Evolutionary conservation across 352 stramenopile species (phyloP).

Genomic region (Phytopythium chamaehyphon): DNA sequence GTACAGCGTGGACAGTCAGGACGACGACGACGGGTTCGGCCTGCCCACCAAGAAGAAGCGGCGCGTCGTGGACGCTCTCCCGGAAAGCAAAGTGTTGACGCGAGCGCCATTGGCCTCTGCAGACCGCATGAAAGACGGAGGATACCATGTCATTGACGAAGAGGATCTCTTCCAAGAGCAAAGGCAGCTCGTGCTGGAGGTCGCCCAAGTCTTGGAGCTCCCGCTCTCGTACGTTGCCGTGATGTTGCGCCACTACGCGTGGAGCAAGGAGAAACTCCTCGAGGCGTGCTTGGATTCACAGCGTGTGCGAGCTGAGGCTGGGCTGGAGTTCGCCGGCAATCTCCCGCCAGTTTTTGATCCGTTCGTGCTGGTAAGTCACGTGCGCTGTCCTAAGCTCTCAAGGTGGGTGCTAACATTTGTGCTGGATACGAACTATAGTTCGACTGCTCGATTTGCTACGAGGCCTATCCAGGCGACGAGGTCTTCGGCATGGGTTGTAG

Average conservation of each 20-base stretch:
- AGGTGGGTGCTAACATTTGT: slow-evolving; percentile 7
- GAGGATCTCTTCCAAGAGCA: slow-evolving; percentile 74
- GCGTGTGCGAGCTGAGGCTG: slow-evolving; percentile 46
- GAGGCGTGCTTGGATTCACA: slow-evolving; percentile 69
- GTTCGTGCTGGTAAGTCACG: slow-evolving; percentile 45
- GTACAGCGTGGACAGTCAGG: slow-evolving; percentile 24
- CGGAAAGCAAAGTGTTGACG: too few relatives aligned
- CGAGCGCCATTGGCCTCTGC: too few relatives aligned
- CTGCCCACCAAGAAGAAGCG: slow-evolving; percentile 60
- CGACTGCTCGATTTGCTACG: slow-evolving; percentile 94
- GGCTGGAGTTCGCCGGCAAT: slow-evolving; percentile 52
- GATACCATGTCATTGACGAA: slow-evolving; percentile 85
- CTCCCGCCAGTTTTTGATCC: slow-evolving; percentile 25
- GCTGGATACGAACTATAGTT: slow-evolving; percentile 24
- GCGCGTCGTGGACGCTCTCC: slow-evolving; percentile 53
- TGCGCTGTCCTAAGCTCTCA: neutral
- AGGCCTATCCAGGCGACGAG: slow-evolving; percentile 72
- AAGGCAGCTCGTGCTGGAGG: slow-evolving; percentile 54
- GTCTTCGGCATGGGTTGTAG: slow-evolving; percentile 93
- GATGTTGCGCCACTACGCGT: slow-evolving; percentile 84
- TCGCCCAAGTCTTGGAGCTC: slow-evolving; percentile 76
- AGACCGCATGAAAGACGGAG: too few relatives aligned
- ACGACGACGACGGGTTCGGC: slow-evolving; percentile 42
- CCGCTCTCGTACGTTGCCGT: slow-evolving; percentile 52
- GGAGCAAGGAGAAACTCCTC: slow-evolving; percentile 90